Conservation (phyloP, 1,139 yeast genomes). For the Saccharomyces hybrid region DNA sequence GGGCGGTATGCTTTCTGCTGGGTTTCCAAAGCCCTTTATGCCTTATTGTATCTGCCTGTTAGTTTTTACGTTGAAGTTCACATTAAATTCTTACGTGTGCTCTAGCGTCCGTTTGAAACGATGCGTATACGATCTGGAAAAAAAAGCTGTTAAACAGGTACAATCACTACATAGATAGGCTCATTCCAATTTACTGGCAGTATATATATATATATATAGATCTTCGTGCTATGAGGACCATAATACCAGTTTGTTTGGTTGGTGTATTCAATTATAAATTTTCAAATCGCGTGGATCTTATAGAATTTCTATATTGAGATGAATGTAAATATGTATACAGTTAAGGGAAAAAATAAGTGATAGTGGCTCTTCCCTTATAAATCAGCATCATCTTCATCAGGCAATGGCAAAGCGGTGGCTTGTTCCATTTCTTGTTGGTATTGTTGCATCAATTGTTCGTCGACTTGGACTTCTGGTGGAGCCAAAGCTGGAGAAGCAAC, state of each 20-base stretch:
- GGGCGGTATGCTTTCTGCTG: background rate
- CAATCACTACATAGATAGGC: background rate
- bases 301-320: slow-evolving; percentile 1
- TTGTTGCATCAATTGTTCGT: slow-evolving; percentile 90
- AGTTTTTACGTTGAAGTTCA: background rate
- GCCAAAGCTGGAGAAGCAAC: slow-evolving; percentile 99
- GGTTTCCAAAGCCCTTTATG: no score
- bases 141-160: background rate
- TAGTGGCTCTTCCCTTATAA: slow-evolving; percentile 42
- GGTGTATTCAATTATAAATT: background rate
- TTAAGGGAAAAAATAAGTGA: slow-evolving; percentile 3
- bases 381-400: slow-evolving; percentile 99
- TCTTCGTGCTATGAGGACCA: background rate
- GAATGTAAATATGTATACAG: slow-evolving; percentile 3
- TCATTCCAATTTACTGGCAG: background rate
- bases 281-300: background rate
- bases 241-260: background rate
- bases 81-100: background rate
- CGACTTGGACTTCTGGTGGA: slow-evolving; percentile 98
- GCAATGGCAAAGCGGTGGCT: slow-evolving; percentile 98
- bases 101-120: background rate
- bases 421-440: slow-evolving; percentile 99
- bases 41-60: no score
- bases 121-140: background rate
- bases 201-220: background rate